Conservation (phyloP, 805 yeast species). For the Wickerhamomyces canadensis region DNA sequence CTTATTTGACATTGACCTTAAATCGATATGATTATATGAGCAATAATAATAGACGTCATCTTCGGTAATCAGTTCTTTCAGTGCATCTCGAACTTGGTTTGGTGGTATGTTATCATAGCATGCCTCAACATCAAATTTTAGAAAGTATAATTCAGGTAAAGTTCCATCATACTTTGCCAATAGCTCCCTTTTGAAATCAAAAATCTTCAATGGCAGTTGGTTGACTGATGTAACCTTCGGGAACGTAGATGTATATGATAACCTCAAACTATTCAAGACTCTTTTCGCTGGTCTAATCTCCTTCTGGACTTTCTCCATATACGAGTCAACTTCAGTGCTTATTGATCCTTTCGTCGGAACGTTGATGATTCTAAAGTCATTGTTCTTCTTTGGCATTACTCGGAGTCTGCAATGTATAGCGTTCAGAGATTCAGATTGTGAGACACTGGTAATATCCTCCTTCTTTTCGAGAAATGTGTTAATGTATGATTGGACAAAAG, state of each 20-base stretch:
- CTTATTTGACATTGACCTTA: constrained; percentile 26
- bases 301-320: constrained; percentile 29
- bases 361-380: constrained; percentile 56
- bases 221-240: constrained; percentile 36
- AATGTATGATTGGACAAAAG: constrained; percentile 40
- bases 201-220: constrained; percentile 38
- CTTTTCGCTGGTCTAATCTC: constrained; percentile 40
- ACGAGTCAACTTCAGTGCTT: constrained; percentile 29
- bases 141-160: constrained; percentile 38
- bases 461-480: constrained; percentile 27
- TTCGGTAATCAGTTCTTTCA: constrained; percentile 27
- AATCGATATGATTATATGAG: constrained; percentile 9
- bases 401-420: constrained; percentile 32
- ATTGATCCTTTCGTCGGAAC: constrained; percentile 40
- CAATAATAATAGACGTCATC: constrained; percentile 9
- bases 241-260: constrained; percentile 19
- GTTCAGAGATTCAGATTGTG: constrained; percentile 17
- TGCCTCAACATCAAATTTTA: constrained; percentile 70
- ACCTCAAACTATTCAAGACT: constrained; percentile 30
- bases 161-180: constrained; percentile 9
- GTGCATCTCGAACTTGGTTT: constrained; percentile 30
- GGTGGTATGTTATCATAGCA: constrained; percentile 75
- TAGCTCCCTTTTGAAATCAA: constrained; percentile 30
- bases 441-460: constrained; percentile 12
- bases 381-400: constrained; percentile 50